A percentile compares a stretch with the other conserved stretches of the same genome.
Evolutionary conservation across 2,329 filamentous ascomycete species (phyloP).

Genomic region (Fusarium globosum): DNA sequence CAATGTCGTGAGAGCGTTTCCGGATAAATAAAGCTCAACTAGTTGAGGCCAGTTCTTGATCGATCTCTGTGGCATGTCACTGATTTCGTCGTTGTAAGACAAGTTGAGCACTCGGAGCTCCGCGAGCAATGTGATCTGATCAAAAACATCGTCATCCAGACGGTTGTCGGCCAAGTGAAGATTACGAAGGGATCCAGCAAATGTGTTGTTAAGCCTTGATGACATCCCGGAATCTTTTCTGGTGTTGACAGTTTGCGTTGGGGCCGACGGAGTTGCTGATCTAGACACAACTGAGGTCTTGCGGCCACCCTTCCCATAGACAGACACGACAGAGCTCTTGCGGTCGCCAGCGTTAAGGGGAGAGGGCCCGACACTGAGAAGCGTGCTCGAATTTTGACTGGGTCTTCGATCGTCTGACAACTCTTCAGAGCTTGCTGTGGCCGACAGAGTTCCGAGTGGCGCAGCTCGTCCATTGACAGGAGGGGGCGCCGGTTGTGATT

Average conservation of each 20-base stretch:
- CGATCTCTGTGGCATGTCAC: slow-evolving; percentile 88
- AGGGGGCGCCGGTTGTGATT: slow-evolving; percentile 50
- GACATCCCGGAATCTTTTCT: slow-evolving; percentile 93
- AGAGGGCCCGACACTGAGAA: slow-evolving; percentile 80
- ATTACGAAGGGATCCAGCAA: slow-evolving; percentile 85
- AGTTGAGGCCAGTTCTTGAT: slow-evolving; percentile 91
- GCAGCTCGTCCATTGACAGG: slow-evolving; percentile 55
- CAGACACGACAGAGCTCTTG: slow-evolving; percentile 86
- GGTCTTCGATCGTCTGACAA: slow-evolving; percentile 76
- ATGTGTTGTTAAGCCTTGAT: slow-evolving; percentile 83
- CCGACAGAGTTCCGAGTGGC: slow-evolving; percentile 58
- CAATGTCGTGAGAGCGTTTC: slow-evolving; percentile 90
- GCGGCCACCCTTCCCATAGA: slow-evolving; percentile 80
- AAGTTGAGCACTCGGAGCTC: slow-evolving; percentile 92
- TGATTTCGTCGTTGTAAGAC: slow-evolving; percentile 89
- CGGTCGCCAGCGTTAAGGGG: slow-evolving; percentile 72
- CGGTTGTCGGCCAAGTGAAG: slow-evolving; percentile 94
- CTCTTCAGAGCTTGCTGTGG: slow-evolving; percentile 82
- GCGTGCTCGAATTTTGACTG: slow-evolving; percentile 83
- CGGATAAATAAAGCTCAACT: slow-evolving; percentile 91
- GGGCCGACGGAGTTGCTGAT: slow-evolving; percentile 58
- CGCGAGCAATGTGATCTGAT: slow-evolving; percentile 83
- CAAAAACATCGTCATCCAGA: slow-evolving; percentile 93
- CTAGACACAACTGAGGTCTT: slow-evolving; percentile 87
- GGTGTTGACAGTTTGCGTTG: slow-evolving; percentile 63